These are phyloP conservation scores for Phylloporus sp. DNA, from an alignment of 768 basidiomycete genomes.

Conservation along the genomic window DNA sequence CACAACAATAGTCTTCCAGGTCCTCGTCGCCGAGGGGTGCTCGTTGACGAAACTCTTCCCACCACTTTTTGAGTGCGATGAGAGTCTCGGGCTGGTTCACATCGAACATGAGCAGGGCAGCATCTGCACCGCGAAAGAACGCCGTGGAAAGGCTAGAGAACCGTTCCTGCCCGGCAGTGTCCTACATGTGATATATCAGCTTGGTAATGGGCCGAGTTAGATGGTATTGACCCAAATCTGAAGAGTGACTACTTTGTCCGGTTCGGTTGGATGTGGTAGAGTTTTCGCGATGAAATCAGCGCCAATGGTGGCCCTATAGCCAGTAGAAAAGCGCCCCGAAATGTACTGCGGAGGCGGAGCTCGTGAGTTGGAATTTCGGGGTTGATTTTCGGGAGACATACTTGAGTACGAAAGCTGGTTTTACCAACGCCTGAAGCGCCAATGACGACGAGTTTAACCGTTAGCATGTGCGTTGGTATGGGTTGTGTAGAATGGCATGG, in stretches of 20 bases:
- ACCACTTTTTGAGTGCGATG: slow-evolving; percentile 62
- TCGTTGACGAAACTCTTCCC: slow-evolving; percentile 64
- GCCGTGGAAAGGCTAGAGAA: slow-evolving; percentile 79
- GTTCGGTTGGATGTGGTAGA: slow-evolving; percentile 52
- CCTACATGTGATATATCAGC: slow-evolving; percentile 37
- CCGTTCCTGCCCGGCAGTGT: slow-evolving; percentile 84
- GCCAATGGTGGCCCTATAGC: slow-evolving; percentile 82
- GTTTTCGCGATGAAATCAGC: slow-evolving; percentile 84
- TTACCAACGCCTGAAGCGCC: slow-evolving; percentile 85
- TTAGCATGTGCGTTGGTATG: slow-evolving; percentile 45
- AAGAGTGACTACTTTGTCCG: slow-evolving; percentile 55
- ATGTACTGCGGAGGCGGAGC: slow-evolving; percentile 51
- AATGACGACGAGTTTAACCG: slow-evolving; percentile 77
- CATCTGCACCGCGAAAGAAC: slow-evolving; percentile 84
- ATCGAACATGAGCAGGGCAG: slow-evolving; percentile 77
- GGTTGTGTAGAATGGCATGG: slow-evolving; percentile 12
- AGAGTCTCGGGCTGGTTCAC: slow-evolving; percentile 64
- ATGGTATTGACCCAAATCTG: slow-evolving; percentile 56
- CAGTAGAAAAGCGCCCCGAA: slow-evolving; percentile 66
- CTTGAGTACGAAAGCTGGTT: slow-evolving; percentile 72
- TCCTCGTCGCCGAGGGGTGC: slow-evolving; percentile 67
- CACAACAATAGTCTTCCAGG: slow-evolving; percentile 58
- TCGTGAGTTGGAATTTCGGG: not conserved
- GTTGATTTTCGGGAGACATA: slow-evolving; percentile 29
- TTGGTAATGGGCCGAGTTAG: not conserved